Conservation (phyloP, 345 rosid genomes). For the Aquilaria malaccensis region DNA sequence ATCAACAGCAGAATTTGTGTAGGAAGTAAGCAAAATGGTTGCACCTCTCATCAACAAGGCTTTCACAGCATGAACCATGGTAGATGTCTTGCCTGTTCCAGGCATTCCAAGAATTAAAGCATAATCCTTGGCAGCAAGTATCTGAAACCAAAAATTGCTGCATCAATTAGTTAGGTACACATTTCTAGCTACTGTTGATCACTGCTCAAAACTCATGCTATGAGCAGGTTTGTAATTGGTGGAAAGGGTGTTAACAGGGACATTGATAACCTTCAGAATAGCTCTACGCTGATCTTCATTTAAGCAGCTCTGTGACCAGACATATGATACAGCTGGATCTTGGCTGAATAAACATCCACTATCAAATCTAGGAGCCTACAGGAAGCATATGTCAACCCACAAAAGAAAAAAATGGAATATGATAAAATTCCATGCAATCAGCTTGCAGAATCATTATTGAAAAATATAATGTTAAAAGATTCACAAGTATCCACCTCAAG, state of each 20-base stretch:
- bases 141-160: slow-evolving; percentile 44
- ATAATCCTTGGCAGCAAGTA: slow-evolving; percentile 90
- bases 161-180: slow-evolving; percentile 11
- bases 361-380: slow-evolving; percentile 93
- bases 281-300: slow-evolving; percentile 97
- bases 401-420: neutral
- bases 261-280: slow-evolving; percentile 67
- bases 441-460: slow-evolving; percentile 8
- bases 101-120: slow-evolving; percentile 98
- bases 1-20: slow-evolving; percentile 98
- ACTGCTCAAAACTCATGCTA: neutral
- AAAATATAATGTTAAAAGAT: slow-evolving; percentile 12
- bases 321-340: slow-evolving; percentile 93
- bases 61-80: slow-evolving; percentile 95
- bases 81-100: slow-evolving; percentile 98
- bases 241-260: slow-evolving; percentile 5
- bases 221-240: neutral
- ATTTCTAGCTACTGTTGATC: slow-evolving; percentile 2
- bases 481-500: slow-evolving; percentile 57
- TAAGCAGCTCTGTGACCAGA: slow-evolving; percentile 81
- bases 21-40: slow-evolving; percentile 91
- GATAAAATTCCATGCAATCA: slow-evolving; percentile 4
- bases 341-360: slow-evolving; percentile 84
- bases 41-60: slow-evolving; percentile 94
- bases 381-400: slow-evolving; percentile 2